These are phyloP conservation scores for Trichaptum fuscoviolaceum DNA, from an alignment of 768 basidiomycete genomes.

Conservation along the genomic window DNA sequence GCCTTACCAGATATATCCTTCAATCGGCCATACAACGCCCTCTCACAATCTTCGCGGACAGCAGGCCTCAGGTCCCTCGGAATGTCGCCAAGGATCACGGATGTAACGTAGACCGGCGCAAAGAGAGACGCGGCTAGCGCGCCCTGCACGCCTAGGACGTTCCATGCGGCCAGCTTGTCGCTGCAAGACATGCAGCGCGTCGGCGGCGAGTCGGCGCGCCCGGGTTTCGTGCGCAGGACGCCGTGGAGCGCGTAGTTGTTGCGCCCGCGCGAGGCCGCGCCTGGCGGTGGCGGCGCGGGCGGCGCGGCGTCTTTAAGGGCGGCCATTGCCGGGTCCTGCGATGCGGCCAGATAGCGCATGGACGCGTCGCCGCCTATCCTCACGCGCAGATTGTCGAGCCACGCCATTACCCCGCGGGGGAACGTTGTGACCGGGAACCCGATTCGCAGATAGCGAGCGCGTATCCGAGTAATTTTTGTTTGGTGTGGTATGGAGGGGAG, in stretches of 20 bases:
- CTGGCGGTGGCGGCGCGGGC: constrained; percentile 25
- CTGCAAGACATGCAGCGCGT: constrained; percentile 89
- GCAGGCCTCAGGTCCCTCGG: constrained; percentile 29
- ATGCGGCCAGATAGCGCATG: constrained; percentile 65
- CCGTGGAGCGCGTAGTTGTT: constrained; percentile 72
- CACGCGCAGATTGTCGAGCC: too few species aligned
- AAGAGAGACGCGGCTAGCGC: constrained; percentile 53
- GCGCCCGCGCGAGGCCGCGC: constrained; percentile 61
- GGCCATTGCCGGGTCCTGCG: constrained; percentile 74
- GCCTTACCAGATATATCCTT: constrained; percentile 34
- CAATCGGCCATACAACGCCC: constrained; percentile 63
- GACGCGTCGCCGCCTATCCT: constrained; percentile 83
- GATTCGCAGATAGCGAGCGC: too few species aligned
- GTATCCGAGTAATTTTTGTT: background rate
- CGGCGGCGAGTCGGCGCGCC: constrained; percentile 80
- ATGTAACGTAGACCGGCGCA: constrained; percentile 60
- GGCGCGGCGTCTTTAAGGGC: constrained; percentile 51
- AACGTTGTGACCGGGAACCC: too few species aligned
- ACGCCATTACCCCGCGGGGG: too few species aligned
- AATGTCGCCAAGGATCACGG: constrained; percentile 73
- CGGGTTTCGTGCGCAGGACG: constrained; percentile 89
- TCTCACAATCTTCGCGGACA: constrained; percentile 57
- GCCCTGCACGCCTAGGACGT: constrained; percentile 80
- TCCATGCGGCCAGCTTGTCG: constrained; percentile 92
- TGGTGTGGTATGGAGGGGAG: background rate